These are phyloP conservation scores for Paecilomyces variotii DNA, from an alignment of 2,329 filamentous ascomycete genomes.

Conservation along the genomic window DNA sequence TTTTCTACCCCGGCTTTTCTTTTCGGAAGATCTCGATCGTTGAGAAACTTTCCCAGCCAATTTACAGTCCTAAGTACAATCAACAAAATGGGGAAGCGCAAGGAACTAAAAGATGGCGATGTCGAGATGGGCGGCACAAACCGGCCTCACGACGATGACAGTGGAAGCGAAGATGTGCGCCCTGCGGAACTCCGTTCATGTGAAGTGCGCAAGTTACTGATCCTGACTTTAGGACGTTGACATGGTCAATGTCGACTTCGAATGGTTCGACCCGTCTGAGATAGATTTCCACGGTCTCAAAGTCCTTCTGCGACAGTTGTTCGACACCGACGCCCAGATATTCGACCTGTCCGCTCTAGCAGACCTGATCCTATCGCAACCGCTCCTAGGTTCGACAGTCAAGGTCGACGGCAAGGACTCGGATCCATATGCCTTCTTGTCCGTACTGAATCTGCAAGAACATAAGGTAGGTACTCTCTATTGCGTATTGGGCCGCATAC, in stretches of 20 bases:
- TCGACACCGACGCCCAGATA: slow-evolving; percentile 77
- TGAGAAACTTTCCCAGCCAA: not conserved
- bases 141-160: slow-evolving; percentile 29
- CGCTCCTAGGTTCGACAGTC: slow-evolving; percentile 83
- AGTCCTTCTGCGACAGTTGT: slow-evolving; percentile 77
- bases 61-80: not conserved
- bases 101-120: slow-evolving; percentile 40
- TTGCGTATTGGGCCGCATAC: not conserved
- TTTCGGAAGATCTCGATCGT: not conserved
- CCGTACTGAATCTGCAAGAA: slow-evolving; percentile 72
- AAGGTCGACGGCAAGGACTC: slow-evolving; percentile 94
- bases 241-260: slow-evolving; percentile 91
- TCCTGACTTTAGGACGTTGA: slow-evolving; percentile 62
- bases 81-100: slow-evolving; percentile 42
- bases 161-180: slow-evolving; percentile 24
- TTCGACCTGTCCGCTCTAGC: slow-evolving; percentile 83
- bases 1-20: not conserved
- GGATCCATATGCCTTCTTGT: slow-evolving; percentile 88
- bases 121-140: slow-evolving; percentile 35
- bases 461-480: slow-evolving; percentile 46
- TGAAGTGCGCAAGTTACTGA: not conserved
- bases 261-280: slow-evolving; percentile 92
- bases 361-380: slow-evolving; percentile 79
- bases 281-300: slow-evolving; percentile 95
- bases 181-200: not conserved